Conservation (phyloP, 2,329 filamentous ascomycete genomes). For the Rhytidhysteron rufulum region DNA sequence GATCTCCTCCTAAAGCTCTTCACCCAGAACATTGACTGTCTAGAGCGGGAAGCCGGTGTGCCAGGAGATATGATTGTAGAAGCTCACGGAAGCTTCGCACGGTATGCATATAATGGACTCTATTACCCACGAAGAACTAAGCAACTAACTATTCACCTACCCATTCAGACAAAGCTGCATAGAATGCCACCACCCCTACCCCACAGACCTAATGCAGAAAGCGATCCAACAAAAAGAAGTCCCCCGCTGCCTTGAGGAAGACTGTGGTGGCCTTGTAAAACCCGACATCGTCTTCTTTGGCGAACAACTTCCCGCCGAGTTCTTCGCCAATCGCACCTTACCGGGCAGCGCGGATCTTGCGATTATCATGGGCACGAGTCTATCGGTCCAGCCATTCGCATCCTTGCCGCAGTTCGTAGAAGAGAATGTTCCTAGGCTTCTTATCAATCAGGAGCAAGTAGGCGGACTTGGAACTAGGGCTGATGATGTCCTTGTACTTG, state of each 20-base stretch:
- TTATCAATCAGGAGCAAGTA: slow-evolving; percentile 84
- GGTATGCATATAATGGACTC: no score
- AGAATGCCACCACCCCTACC: slow-evolving; percentile 72
- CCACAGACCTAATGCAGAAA: slow-evolving; percentile 68
- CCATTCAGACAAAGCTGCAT: slow-evolving; percentile 78
- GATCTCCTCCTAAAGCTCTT: slow-evolving; percentile 79
- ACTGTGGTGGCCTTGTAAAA: slow-evolving; percentile 79
- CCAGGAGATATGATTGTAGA: slow-evolving; percentile 79
- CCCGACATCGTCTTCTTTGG: slow-evolving; percentile 96
- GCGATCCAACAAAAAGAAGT: slow-evolving; percentile 65
- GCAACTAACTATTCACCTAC: no score
- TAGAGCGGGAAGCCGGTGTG: slow-evolving; percentile 84
- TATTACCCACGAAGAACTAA: no score
- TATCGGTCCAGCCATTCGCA: slow-evolving; percentile 86
- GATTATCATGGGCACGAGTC: slow-evolving; percentile 83
- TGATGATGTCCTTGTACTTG: slow-evolving; percentile 82
- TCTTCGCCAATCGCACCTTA: slow-evolving; percentile 57
- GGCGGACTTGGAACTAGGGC: slow-evolving; percentile 71
- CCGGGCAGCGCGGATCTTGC: slow-evolving; percentile 67
- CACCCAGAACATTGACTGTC: slow-evolving; percentile 96
- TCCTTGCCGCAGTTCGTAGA: slow-evolving; percentile 64
- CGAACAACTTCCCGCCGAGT: slow-evolving; percentile 63
- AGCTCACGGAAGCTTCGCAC: slow-evolving; percentile 90
- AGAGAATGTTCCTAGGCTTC: slow-evolving; percentile 65
- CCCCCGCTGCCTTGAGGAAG: slow-evolving; percentile 59